Conservation (phyloP, 495 filamentous ascomycete genomes). For the Neurospora pannonica region DNA sequence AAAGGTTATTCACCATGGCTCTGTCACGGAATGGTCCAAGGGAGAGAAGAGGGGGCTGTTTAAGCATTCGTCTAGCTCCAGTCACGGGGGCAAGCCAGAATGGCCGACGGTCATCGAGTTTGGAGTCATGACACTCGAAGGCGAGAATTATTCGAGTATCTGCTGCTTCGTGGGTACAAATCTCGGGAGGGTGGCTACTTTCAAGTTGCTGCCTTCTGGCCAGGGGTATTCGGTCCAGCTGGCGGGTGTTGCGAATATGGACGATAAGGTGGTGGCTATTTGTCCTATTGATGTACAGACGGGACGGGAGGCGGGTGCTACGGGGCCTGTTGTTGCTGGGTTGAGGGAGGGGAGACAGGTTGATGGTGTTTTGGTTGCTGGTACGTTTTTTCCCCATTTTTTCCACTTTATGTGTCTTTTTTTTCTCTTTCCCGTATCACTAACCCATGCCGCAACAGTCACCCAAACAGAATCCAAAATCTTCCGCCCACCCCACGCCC, state of each 20-base stretch:
- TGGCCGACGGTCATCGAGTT: conserved; percentile 78
- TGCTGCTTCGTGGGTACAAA: conserved; percentile 86
- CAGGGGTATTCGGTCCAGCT: conserved; percentile 66
- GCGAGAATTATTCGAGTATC: conserved; percentile 90
- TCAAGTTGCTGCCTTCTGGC: conserved; percentile 72
- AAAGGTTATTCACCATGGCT: conserved; percentile 67
- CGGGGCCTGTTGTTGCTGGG: conserved; percentile 57
- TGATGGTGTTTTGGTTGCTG: conserved; percentile 56
- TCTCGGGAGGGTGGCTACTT: conserved; percentile 70
- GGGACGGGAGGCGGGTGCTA: conserved; percentile 66
- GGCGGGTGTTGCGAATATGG: conserved; percentile 54
- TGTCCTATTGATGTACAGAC: conserved; percentile 68
- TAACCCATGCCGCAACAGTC: conserved; percentile 30
- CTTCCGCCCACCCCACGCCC: conserved; percentile 73
- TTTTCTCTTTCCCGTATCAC: neutral
- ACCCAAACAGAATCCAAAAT: conserved; percentile 68
- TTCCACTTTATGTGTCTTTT: neutral
- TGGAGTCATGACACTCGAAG: conserved; percentile 85
- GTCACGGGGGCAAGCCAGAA: conserved; percentile 42
- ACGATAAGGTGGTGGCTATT: conserved; percentile 65
- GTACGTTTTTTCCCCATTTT: conserved; percentile 21
- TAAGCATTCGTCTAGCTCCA: conserved; percentile 29
- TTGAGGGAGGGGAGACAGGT: conserved; percentile 61
- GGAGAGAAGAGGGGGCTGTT: conserved; percentile 64
- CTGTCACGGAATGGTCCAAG: conserved; percentile 57